These are phyloP conservation scores for Aspergillus caelatus DNA, from an alignment of 2,329 filamentous ascomycete genomes.

Conservation along the genomic window DNA sequence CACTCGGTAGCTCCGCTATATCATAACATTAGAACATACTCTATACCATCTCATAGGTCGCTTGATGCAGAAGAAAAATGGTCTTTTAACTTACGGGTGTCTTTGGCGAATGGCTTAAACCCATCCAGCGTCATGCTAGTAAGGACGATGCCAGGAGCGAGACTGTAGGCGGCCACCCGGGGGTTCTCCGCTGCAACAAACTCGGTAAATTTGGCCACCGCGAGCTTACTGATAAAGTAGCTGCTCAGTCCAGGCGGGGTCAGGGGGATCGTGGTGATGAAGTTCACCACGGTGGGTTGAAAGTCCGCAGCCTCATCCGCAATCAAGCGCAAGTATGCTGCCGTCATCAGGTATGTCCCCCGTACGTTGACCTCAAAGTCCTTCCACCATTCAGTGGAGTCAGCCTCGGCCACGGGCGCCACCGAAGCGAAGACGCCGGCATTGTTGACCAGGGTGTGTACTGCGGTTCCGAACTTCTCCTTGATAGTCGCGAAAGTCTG, in stretches of 20 bases:
- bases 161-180: background rate
- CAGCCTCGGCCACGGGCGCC: background rate
- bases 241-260: background rate
- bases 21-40: background rate
- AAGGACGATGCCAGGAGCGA: background rate
- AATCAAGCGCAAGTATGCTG: background rate
- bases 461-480: background rate
- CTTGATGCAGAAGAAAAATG: background rate
- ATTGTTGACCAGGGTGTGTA: background rate
- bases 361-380: background rate
- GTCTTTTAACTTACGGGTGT: background rate
- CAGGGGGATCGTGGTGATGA: background rate
- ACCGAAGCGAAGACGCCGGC: background rate
- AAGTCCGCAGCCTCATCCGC: background rate
- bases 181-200: background rate
- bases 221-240: slow-evolving; percentile 5
- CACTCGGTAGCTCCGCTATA: background rate
- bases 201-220: background rate
- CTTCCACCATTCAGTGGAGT: background rate
- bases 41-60: background rate
- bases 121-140: background rate
- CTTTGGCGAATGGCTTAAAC: background rate
- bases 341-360: background rate
- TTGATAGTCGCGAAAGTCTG: background rate
- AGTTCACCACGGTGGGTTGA: background rate